Evolutionary conservation across 2,329 filamentous ascomycete genomes (phyloP), one percentile per base, ranked within the genome.

Genomic region (Spiromastix sp.): DNA sequence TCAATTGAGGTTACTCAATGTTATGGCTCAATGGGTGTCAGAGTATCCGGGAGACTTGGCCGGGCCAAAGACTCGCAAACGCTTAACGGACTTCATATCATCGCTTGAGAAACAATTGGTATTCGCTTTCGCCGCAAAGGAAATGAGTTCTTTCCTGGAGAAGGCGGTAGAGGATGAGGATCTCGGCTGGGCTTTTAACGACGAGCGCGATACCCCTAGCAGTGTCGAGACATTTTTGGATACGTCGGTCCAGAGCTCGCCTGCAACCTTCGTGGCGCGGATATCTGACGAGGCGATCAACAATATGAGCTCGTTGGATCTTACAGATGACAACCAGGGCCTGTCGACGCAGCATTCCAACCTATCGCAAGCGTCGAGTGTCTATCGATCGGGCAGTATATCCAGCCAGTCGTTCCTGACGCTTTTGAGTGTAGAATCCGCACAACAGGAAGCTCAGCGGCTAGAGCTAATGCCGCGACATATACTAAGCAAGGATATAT

Each of bases 1-100:
- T 4, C 89, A 95, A 54, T 70, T 94, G 36, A 77, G 87, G 34
- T 82, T 89, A 42, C 78, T 94, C 25, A 79, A 83, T 46, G 77
- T 91, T 5, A 66, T 96, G 39, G 84, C 85, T 4, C 83, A 84
- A 55, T 98, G 91, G 91, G 80, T 93, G 2, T 78, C 80, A 11
- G 68, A 79, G 28, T 96, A 96, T 57, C 87, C 91, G 0, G 89
- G 86, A 11, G 91, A 98, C 57, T 94, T 96, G 66, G 86, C 86
- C 1, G 78, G 81, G 42, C 72, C 80, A 2, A 71, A 71, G 15
- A 93, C 85, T 2, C 77, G 79, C 45, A 75, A 72, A 44, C 76
- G 74, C 20, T 66, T 95, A 25, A 74, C 80, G 32, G 77, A 77
- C 16, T 91, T 98, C 49, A 79, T 93, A 22, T 62, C 67, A 12